Conservation (phyloP, 2,329 filamentous ascomycete genomes). For the Trichoderma sp. region DNA sequence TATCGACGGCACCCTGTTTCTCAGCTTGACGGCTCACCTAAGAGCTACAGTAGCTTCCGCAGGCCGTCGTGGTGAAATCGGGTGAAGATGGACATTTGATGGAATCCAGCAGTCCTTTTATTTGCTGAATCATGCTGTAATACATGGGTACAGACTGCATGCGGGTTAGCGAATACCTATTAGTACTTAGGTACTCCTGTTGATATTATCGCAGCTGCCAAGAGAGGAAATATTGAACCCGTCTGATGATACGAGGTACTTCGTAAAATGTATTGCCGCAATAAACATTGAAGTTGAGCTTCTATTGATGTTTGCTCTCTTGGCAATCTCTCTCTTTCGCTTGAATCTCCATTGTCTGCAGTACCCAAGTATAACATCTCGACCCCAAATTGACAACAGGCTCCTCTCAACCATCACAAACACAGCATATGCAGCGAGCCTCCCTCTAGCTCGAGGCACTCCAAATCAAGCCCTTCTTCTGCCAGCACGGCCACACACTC, state of each 20-base stretch:
- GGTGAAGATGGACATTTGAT: neutral
- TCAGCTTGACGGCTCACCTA: slow-evolving; percentile 1
- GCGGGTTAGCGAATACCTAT: neutral
- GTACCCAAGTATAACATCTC: too few species aligned
- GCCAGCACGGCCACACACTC: neutral
- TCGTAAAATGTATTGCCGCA: neutral
- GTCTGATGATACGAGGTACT: neutral
- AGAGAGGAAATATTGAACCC: neutral
- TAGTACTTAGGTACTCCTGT: too few species aligned
- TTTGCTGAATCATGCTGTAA: neutral
- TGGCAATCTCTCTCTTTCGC: neutral
- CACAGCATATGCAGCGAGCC: neutral
- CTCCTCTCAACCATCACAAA: neutral
- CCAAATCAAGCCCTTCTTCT: neutral
- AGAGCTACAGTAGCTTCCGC: neutral
- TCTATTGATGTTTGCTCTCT: neutral
- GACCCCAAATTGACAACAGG: neutral
- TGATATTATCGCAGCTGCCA: neutral
- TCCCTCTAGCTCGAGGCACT: neutral
- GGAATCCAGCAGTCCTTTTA: too few species aligned
- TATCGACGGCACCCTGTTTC: neutral
- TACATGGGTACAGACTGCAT: too few species aligned
- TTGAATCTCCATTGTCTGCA: neutral
- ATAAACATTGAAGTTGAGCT: neutral
- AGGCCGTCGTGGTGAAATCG: neutral